A percentile compares a stretch with the other conserved stretches of the same genome.
phyloP scores from a whole-genome alignment of 2,329 filamentous ascomycete genomes.

The Fusarium agapanthi region DNA sequence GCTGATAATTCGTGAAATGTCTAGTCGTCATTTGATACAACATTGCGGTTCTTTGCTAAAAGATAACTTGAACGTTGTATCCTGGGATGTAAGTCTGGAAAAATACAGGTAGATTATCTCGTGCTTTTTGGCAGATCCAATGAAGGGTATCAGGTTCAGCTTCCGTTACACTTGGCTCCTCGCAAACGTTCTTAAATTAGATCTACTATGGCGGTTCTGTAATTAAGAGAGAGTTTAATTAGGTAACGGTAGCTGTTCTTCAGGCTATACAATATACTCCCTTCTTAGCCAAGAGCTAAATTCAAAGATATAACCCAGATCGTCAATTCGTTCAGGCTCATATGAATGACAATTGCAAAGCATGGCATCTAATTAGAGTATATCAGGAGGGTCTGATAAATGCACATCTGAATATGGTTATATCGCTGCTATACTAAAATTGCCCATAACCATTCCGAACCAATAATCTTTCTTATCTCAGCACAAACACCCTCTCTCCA shows the following conservation, averaged over 20 bases:
- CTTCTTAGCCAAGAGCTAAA: too few species aligned
- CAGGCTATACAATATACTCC: fast-evolving
- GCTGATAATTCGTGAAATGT: too few species aligned
- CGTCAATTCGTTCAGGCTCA: too few species aligned
- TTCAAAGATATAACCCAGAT: too few species aligned
- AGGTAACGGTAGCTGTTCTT: too few species aligned
- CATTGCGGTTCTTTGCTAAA: fast-evolving
- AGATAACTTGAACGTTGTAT: too few species aligned
- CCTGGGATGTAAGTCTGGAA: too few species aligned
- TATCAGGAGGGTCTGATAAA: fast-evolving
- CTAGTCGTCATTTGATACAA: fast-evolving
- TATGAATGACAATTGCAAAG: fast-evolving
- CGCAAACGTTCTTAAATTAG: fast-evolving
- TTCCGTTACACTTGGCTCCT: fast-evolving
- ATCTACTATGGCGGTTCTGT: fast-evolving
- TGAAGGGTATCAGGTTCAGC: too few species aligned
- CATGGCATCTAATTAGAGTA: fast-evolving
- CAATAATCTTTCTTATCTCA: neutral
- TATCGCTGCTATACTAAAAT: too few species aligned
- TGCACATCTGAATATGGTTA: fast-evolving
- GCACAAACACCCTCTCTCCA: neutral
- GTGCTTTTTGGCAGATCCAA: too few species aligned
- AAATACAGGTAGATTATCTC: too few species aligned
- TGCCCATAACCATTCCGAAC: neutral
- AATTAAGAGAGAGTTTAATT: fast-evolving